Evolutionary conservation across 164 flowering plant genomes (phyloP).

Genomic region (Sedum album): DNA sequence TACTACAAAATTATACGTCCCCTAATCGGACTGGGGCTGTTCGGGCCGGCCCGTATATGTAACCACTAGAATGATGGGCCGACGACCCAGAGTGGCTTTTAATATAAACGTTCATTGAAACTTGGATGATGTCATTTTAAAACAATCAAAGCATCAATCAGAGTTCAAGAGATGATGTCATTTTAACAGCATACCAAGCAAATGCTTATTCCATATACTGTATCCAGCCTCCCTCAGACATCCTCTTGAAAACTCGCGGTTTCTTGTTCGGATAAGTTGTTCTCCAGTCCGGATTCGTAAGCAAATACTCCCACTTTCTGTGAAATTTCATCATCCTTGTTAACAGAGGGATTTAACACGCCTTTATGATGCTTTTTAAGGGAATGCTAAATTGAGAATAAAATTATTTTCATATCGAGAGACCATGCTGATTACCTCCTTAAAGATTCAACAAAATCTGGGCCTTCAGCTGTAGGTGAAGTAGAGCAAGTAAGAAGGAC

Average conservation of each 20-base stretch:
- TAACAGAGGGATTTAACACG: background rate
- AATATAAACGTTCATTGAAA: too few relatives aligned
- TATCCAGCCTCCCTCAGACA: conserved; percentile 41
- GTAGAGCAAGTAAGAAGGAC: conserved; percentile 63
- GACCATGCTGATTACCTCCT: conserved; percentile 43
- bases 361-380: too few relatives aligned
- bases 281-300: conserved; percentile 59
- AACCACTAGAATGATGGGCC: too few relatives aligned
- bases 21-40: too few relatives aligned
- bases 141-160: background rate
- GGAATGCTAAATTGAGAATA: background rate
- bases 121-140: too few relatives aligned
- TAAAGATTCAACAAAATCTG: conserved; percentile 61
- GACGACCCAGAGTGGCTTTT: too few relatives aligned
- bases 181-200: background rate
- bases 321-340: background rate
- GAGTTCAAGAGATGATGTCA: background rate
- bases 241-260: conserved; percentile 59
- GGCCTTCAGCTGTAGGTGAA: conserved; percentile 82
- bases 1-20: too few relatives aligned
- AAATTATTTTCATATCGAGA: background rate
- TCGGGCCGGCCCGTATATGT: too few relatives aligned
- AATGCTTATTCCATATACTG: conserved; percentile 11
- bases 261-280: conserved; percentile 47
- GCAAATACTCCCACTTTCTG: conserved; percentile 62